Conservation (phyloP, 257 asterid genomes). For the Buddleja alternifolia region DNA sequence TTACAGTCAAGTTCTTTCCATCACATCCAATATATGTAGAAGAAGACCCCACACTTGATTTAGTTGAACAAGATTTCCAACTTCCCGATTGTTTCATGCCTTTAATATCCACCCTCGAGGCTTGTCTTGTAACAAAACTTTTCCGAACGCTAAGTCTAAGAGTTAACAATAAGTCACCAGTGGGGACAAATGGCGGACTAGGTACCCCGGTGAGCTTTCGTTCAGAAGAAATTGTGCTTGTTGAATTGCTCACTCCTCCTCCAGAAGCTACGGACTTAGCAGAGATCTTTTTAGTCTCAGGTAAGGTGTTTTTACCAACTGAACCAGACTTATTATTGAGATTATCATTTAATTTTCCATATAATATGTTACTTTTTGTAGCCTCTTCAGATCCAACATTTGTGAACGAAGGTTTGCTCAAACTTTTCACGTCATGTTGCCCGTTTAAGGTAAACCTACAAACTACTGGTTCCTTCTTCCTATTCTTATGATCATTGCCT, state of each 20-base stretch:
- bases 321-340: slow-evolving; percentile 22
- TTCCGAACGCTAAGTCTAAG: slow-evolving; percentile 46
- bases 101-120: slow-evolving; percentile 40
- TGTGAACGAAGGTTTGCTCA: slow-evolving; percentile 17
- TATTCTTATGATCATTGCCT: slow-evolving; percentile 40
- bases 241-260: slow-evolving; percentile 25
- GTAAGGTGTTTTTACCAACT: slow-evolving; percentile 22
- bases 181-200: slow-evolving; percentile 32
- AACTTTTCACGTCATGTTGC: slow-evolving; percentile 25
- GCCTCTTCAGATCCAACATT: slow-evolving; percentile 22
- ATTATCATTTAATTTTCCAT: slow-evolving; percentile 1
- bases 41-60: slow-evolving; percentile 49
- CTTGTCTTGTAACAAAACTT: slow-evolving; percentile 49
- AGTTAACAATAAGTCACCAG: slow-evolving; percentile 36
- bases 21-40: too few relatives aligned
- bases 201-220: slow-evolving; percentile 29
- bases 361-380: slow-evolving; percentile 5
- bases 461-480: slow-evolving; percentile 28
- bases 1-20: too few relatives aligned
- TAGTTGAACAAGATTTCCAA: slow-evolving; percentile 42
- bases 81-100: slow-evolving; percentile 35
- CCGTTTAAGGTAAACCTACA: slow-evolving; percentile 17
- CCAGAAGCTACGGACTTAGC: slow-evolving; percentile 22
- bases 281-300: slow-evolving; percentile 16
- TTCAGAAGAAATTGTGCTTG: slow-evolving; percentile 39